Conservation (phyloP, 768 basidiomycete species). For the Imleria badia region DNA sequence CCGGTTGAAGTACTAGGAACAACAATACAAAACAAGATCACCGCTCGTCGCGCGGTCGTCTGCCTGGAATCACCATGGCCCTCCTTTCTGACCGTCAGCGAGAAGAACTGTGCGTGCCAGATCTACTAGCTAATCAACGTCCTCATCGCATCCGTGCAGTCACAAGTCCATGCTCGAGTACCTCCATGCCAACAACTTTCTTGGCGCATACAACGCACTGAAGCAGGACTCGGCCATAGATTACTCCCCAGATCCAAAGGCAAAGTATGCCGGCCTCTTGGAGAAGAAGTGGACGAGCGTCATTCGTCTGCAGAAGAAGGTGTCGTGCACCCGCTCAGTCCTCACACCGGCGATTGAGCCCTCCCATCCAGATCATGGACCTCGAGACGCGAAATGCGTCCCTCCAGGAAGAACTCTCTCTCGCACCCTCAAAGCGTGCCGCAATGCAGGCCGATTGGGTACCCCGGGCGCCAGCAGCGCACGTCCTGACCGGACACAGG, state of each 20-base stretch:
- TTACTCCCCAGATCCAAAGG: slow-evolving; percentile 81
- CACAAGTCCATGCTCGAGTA: slow-evolving; percentile 84
- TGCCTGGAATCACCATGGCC: slow-evolving; percentile 31
- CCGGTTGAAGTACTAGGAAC: slow-evolving; percentile 10
- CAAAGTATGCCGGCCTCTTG: slow-evolving; percentile 81
- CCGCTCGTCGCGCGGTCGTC: slow-evolving; percentile 2
- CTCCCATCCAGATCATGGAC: slow-evolving; percentile 79
- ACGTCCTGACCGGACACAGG: slow-evolving; percentile 75
- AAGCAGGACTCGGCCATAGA: slow-evolving; percentile 55
- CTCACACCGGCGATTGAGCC: slow-evolving; percentile 4
- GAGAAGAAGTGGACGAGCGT: slow-evolving; percentile 99
- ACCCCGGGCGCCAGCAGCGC: slow-evolving; percentile 80
- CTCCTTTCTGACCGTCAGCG: slow-evolving; percentile 46
- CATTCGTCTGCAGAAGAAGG: slow-evolving; percentile 95
- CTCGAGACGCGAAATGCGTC: slow-evolving; percentile 82
- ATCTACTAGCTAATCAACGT: background rate
- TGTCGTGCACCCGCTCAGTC: slow-evolving; percentile 29
- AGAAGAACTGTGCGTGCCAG: slow-evolving; percentile 45
- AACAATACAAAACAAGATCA: slow-evolving; percentile 36
- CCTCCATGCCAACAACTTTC: slow-evolving; percentile 64
- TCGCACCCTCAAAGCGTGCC: slow-evolving; percentile 50
- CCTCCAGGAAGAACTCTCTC: slow-evolving; percentile 67
- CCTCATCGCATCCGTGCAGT: slow-evolving; percentile 38
- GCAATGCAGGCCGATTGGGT: slow-evolving; percentile 81
- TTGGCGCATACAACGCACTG: slow-evolving; percentile 58